phyloP scores from a whole-genome alignment of 2,329 filamentous ascomycete genomes.

The Biscogniauxia marginata region DNA sequence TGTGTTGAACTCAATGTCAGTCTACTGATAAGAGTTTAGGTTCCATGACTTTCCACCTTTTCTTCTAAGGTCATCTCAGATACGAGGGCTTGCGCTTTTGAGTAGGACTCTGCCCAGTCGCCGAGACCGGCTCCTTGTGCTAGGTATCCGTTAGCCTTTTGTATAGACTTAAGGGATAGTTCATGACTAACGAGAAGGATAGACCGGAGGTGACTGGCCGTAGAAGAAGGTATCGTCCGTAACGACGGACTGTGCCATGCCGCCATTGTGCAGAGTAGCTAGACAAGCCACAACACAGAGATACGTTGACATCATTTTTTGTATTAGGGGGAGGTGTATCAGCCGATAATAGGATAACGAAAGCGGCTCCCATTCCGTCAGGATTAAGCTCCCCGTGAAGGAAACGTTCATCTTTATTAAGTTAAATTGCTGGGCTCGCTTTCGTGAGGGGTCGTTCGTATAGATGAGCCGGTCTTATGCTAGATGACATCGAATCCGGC shows the following conservation, averaged over 20 bases:
- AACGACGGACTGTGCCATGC: constrained; percentile 25
- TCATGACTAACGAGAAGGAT: constrained; percentile 31
- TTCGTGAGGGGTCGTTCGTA: not conserved
- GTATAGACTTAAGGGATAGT: not conserved
- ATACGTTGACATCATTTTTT: not conserved
- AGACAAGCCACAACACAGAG: constrained; percentile 4
- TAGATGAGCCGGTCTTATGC: not conserved
- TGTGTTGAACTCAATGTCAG: constrained; percentile 5
- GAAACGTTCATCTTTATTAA: not conserved
- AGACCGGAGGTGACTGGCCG: constrained; percentile 37
- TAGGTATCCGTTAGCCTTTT: constrained; percentile 17
- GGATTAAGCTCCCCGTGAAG: not conserved
- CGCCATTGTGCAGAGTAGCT: constrained; percentile 5
- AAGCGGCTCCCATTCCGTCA: not conserved
- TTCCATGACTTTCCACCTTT: constrained; percentile 25
- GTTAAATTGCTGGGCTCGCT: not conserved
- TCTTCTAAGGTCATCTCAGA: constrained; percentile 40
- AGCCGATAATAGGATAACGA: not conserved
- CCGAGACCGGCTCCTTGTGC: constrained; percentile 31
- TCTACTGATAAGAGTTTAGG: not conserved
- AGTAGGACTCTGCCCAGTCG: constrained; percentile 37
- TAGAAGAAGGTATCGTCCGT: constrained; percentile 35
- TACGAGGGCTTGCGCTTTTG: constrained; percentile 35
- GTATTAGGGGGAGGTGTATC: not conserved
- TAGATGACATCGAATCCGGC: not conserved